Evolutionary conservation across 768 basidiomycete genomes (phyloP).

Genomic region (Thelephora aurantiotincta): DNA sequence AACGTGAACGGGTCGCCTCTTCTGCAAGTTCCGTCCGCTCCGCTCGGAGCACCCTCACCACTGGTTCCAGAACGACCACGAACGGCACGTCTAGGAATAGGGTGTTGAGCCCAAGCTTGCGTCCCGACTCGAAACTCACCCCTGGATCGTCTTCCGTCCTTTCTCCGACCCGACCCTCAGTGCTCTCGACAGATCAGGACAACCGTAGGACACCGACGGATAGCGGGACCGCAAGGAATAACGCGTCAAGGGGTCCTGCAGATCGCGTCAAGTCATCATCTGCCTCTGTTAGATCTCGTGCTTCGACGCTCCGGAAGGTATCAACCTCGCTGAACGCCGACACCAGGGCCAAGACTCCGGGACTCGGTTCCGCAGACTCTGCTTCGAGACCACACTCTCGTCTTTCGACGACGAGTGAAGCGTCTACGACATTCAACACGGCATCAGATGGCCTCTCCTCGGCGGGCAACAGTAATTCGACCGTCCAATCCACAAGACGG

Average conservation of each 20-base stretch:
- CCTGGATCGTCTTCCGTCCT: conserved; percentile 21
- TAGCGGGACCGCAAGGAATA: conserved; percentile 1
- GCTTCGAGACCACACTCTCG: conserved; percentile 12
- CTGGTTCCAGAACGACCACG: conserved; percentile 17
- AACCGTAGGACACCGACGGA: neutral
- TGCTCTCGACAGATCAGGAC: conserved; percentile 4
- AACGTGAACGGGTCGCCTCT: conserved; percentile 17
- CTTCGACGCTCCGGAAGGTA: conserved; percentile 24
- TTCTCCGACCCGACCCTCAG: conserved; percentile 5
- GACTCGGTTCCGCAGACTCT: conserved; percentile 10
- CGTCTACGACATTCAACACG: conserved; percentile 30
- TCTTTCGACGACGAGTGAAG: conserved; percentile 21
- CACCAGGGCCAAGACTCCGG: neutral
- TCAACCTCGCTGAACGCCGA: neutral
- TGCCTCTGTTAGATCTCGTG: conserved; percentile 21
- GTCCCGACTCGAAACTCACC: conserved; percentile 63
- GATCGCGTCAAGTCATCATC: conserved; percentile 15
- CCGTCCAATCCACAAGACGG: neutral
- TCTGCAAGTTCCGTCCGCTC: conserved; percentile 31
- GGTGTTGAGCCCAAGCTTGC: conserved; percentile 11
- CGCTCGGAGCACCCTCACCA: conserved; percentile 25
- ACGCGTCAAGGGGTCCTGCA: conserved; percentile 4
- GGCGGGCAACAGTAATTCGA: neutral
- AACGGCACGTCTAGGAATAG: conserved; percentile 13
- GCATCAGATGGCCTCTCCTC: conserved; percentile 19